phyloP scores from a whole-genome alignment of 805 yeast species.

The Metschnikowia picachoensis region DNA sequence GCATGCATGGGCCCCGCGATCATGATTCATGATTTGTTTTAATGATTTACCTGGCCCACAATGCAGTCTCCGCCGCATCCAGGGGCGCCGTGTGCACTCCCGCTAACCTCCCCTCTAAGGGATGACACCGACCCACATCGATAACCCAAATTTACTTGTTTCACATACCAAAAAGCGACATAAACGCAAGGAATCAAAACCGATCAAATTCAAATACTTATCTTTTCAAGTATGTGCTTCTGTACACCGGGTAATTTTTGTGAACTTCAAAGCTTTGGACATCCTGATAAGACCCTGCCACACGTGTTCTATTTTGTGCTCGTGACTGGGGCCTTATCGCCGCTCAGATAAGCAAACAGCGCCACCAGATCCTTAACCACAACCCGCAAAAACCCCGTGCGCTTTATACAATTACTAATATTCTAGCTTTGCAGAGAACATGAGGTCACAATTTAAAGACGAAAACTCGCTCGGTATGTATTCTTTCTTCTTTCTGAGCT shows the following conservation, averaged over 20 bases:
- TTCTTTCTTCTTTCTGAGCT: not conserved
- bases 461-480: constrained; percentile 89
- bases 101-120: constrained; percentile 14
- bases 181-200: not conserved
- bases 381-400: not conserved
- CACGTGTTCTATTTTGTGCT: constrained; percentile 1
- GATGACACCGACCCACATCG: constrained; percentile 13
- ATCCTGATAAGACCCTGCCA: not conserved
- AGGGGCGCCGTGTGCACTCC: constrained; percentile 9
- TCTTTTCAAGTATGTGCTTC: too few species aligned
- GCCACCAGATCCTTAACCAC: constrained; percentile 1
- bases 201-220: too few species aligned
- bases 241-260: too few species aligned
- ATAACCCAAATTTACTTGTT: constrained; percentile 3
- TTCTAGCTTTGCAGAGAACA: constrained; percentile 23
- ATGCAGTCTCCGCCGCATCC: not conserved
- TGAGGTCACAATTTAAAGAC: constrained; percentile 93
- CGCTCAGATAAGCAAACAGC: constrained; percentile 4
- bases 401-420: not conserved
- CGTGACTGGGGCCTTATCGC: constrained; percentile 5
- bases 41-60: too few species aligned
- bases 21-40: too few species aligned
- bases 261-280: not conserved
- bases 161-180: not conserved
- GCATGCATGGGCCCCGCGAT: too few species aligned